phyloP scores from a whole-genome alignment of 179 eudicot genomes.

The Heliamphora pulchella region DNA sequence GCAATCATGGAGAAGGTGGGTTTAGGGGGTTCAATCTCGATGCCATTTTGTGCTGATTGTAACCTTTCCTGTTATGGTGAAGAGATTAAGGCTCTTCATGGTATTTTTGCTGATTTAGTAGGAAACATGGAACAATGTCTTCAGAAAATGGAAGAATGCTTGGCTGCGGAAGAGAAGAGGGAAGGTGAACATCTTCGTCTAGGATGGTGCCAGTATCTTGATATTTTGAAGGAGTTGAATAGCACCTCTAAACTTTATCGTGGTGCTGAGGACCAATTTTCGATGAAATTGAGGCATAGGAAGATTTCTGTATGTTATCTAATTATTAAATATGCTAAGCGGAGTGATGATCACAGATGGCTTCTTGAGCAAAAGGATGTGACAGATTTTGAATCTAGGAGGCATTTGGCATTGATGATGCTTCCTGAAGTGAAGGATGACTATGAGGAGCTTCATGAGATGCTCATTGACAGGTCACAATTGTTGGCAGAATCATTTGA shows the following conservation, averaged over 20 bases:
- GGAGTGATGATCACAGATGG: constrained; percentile 56
- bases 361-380: constrained; percentile 60
- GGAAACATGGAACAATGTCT: constrained; percentile 39
- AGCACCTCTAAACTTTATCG: constrained; percentile 38
- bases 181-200: constrained; percentile 18
- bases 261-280: constrained; percentile 41
- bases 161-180: constrained; percentile 23
- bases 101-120: constrained; percentile 35
- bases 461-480: constrained; percentile 79
- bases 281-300: constrained; percentile 42
- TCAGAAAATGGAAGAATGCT: constrained; percentile 34
- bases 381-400: constrained; percentile 68
- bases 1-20: constrained; percentile 22
- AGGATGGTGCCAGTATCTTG: constrained; percentile 55
- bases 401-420: constrained; percentile 76
- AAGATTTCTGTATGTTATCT: constrained; percentile 47
- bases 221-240: constrained; percentile 56
- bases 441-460: constrained; percentile 75
- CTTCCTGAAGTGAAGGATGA: constrained; percentile 78
- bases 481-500: constrained; percentile 67
- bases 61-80: constrained; percentile 21
- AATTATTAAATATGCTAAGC: constrained; percentile 46
- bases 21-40: constrained; percentile 10
- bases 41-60: constrained; percentile 18
- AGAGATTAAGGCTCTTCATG: constrained; percentile 29